Conservation (phyloP, 2,329 filamentous ascomycete species). For the Cladosporium colombiae region DNA sequence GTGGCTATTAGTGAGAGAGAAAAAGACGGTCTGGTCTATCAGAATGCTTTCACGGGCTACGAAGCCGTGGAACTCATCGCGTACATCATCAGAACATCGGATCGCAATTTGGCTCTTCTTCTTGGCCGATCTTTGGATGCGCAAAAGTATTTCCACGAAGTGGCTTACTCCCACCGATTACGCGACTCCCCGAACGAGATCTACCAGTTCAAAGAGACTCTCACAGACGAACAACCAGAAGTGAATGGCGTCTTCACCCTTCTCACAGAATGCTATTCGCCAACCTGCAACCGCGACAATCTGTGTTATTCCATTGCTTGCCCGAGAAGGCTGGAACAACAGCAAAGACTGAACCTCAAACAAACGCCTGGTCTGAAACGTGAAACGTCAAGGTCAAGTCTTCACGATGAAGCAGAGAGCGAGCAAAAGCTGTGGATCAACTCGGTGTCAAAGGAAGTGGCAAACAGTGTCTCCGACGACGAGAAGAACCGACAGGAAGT, state of each 20-base stretch:
- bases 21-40: conserved; percentile 96
- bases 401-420: conserved; percentile 81
- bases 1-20: conserved; percentile 84
- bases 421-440: conserved; percentile 99
- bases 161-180: conserved; percentile 93
- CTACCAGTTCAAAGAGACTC: conserved; percentile 92
- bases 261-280: conserved; percentile 95
- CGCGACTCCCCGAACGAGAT: conserved; percentile 93
- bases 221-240: conserved; percentile 80
- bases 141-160: conserved; percentile 99
- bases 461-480: conserved; percentile 81
- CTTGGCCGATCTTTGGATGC: conserved; percentile 90
- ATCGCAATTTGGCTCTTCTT: conserved; percentile 88
- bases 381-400: conserved; percentile 67
- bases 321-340: conserved; percentile 88
- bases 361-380: conserved; percentile 82
- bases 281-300: conserved; percentile 92
- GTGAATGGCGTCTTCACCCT: conserved; percentile 97
- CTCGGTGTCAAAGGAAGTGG: conserved; percentile 91
- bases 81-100: conserved; percentile 95
- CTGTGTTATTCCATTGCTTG: conserved; percentile 98
- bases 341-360: conserved; percentile 90
- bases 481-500: conserved; percentile 98
- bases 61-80: conserved; percentile 95
- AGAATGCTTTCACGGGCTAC: conserved; percentile 92